Conservation (phyloP, 805 yeast species). For the Kregervanrija delftensis region DNA sequence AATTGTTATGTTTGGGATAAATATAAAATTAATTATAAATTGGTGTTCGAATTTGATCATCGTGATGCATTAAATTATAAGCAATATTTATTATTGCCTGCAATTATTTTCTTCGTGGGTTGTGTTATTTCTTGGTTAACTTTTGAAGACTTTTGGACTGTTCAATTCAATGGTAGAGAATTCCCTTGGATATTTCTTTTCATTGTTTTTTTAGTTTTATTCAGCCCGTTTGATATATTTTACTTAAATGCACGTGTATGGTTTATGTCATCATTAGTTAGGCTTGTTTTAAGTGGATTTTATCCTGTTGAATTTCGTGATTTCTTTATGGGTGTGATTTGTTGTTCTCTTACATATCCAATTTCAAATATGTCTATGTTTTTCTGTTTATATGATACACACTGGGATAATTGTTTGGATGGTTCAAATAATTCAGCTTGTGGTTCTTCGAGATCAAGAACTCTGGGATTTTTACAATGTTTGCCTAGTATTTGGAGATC, state of each 20-base stretch:
- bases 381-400: conserved; percentile 68
- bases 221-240: conserved; percentile 57
- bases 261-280: conserved; percentile 62
- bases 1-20: conserved; percentile 68
- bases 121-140: conserved; percentile 68
- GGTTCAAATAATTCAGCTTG: conserved; percentile 41
- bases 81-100: conserved; percentile 59
- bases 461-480: conserved; percentile 76
- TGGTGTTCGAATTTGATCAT: conserved; percentile 82
- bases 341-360: conserved; percentile 83
- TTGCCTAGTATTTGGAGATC: conserved; percentile 88
- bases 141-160: conserved; percentile 57
- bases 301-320: conserved; percentile 95
- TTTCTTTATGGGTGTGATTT: conserved; percentile 85
- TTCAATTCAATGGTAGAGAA: conserved; percentile 49
- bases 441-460: conserved; percentile 69
- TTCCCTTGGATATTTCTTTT: conserved; percentile 77
- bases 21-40: conserved; percentile 78
- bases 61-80: conserved; percentile 57
- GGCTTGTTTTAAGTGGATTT: conserved; percentile 74
- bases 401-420: conserved; percentile 53
- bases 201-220: conserved; percentile 35
- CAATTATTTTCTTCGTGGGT: conserved; percentile 47
- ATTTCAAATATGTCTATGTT: conserved; percentile 79
- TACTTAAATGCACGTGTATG: conserved; percentile 63